Evolutionary conservation across 2,329 filamentous ascomycete genomes (phyloP).

Genomic region (Coniochaeta sp.): DNA sequence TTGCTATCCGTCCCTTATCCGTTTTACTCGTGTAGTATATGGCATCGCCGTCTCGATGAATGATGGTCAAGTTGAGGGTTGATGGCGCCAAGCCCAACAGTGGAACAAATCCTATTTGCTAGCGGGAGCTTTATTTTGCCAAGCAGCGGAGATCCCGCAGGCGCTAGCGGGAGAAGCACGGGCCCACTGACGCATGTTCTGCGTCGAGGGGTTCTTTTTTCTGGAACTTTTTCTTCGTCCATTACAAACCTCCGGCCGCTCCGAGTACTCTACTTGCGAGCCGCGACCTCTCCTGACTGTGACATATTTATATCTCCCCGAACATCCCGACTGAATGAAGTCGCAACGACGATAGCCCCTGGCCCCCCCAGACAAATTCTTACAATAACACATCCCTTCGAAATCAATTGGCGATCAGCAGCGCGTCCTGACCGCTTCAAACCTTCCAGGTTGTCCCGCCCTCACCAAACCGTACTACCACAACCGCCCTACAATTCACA

Average conservation of each 20-base stretch:
- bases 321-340: not conserved
- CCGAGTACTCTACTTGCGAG: not conserved
- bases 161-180: not conserved
- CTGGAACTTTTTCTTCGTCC: not conserved
- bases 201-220: not conserved
- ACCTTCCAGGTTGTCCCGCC: not conserved
- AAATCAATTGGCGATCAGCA: not conserved
- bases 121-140: not conserved
- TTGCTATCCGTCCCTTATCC: no score
- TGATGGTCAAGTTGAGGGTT: no score
- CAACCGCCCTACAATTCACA: constrained; percentile 1
- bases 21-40: no score
- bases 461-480: not conserved
- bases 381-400: not conserved
- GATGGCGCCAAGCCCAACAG: no score
- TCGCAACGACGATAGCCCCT: not conserved
- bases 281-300: not conserved
- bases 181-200: not conserved
- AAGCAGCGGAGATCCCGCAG: not conserved
- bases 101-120: not conserved
- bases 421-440: not conserved
- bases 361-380: not conserved
- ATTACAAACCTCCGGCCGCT: not conserved
- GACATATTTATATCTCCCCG: not conserved
- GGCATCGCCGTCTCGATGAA: no score